Evolutionary conservation across 2,329 filamentous ascomycete genomes (phyloP).

Genomic region (Paraphoma chrysanthemicola): DNA sequence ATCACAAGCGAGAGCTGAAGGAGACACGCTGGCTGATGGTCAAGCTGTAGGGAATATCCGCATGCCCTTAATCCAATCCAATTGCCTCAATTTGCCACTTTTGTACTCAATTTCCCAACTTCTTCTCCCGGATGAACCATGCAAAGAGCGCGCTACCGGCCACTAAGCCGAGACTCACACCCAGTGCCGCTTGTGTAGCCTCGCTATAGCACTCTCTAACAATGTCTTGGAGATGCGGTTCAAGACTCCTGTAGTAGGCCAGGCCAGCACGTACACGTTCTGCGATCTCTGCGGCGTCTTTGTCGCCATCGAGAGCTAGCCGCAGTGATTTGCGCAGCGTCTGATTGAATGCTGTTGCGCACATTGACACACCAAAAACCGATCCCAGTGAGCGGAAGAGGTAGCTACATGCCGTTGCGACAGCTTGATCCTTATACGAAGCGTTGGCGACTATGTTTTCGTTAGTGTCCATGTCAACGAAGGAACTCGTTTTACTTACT

Average conservation of each 20-base stretch:
- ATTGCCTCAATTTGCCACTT: not conserved
- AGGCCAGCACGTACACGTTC: slow-evolving; percentile 73
- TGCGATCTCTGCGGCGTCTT: slow-evolving; percentile 70
- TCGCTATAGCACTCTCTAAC: slow-evolving; percentile 72
- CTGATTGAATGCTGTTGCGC: slow-evolving; percentile 75
- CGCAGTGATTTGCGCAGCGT: slow-evolving; percentile 66
- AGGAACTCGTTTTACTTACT: slow-evolving; percentile 49
- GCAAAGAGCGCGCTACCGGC: slow-evolving; percentile 55
- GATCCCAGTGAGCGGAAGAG: slow-evolving; percentile 77
- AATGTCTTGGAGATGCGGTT: slow-evolving; percentile 64
- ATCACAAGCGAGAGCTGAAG: not conserved
- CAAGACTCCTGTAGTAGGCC: slow-evolving; percentile 70
- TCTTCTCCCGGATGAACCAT: slow-evolving; percentile 56
- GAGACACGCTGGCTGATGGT: too few species aligned
- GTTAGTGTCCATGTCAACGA: not conserved
- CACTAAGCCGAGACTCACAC: slow-evolving; percentile 58
- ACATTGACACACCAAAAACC: slow-evolving; percentile 71
- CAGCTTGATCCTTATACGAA: slow-evolving; percentile 70
- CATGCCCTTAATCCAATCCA: not conserved
- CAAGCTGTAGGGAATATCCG: too few species aligned
- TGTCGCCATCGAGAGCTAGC: slow-evolving; percentile 60
- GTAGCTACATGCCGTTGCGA: slow-evolving; percentile 80
- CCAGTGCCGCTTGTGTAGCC: slow-evolving; percentile 61
- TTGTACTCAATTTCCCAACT: slow-evolving; percentile 21
- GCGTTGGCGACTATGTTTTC: slow-evolving; percentile 68